These are phyloP conservation scores for Brassica balearica DNA, from an alignment of 441 rosid species.

Conservation along the genomic window DNA sequence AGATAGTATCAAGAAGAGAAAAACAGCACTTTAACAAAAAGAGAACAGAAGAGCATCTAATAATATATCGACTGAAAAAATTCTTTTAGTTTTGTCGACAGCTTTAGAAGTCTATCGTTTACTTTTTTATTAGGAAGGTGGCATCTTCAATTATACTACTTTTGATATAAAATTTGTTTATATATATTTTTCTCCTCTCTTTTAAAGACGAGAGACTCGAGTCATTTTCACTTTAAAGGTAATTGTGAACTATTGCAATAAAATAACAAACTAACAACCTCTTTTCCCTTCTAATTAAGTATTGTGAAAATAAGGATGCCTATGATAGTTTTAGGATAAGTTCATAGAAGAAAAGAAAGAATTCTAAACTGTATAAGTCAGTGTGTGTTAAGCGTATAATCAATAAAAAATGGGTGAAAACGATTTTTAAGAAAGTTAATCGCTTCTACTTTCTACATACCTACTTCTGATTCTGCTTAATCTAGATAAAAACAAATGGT, in stretches of 20 bases:
- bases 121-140: slow-evolving; percentile 25
- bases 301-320: not conserved
- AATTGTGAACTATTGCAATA: slow-evolving; percentile 13
- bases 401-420: not conserved
- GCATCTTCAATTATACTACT: slow-evolving; percentile 26
- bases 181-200: not conserved
- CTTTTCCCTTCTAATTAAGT: not conserved
- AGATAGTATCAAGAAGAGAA: too few relatives aligned
- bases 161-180: slow-evolving; percentile 6
- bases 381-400: not conserved
- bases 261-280: not conserved
- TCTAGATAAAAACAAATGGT: not conserved
- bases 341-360: not conserved
- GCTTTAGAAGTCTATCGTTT: slow-evolving; percentile 32
- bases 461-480: not conserved
- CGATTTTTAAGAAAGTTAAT: not conserved
- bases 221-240: slow-evolving; percentile 34
- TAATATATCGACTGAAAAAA: too few relatives aligned
- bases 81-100: slow-evolving; percentile 13
- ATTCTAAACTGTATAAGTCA: not conserved
- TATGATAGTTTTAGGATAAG: not conserved
- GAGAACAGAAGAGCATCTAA: too few relatives aligned
- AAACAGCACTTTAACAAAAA: too few relatives aligned
- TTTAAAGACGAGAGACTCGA: slow-evolving; percentile 18
- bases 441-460: not conserved